Evolutionary conservation across 495 filamentous ascomycete species (phyloP), one percentile per base, ranked within the genome.

Genomic region (Podospora sp.): DNA sequence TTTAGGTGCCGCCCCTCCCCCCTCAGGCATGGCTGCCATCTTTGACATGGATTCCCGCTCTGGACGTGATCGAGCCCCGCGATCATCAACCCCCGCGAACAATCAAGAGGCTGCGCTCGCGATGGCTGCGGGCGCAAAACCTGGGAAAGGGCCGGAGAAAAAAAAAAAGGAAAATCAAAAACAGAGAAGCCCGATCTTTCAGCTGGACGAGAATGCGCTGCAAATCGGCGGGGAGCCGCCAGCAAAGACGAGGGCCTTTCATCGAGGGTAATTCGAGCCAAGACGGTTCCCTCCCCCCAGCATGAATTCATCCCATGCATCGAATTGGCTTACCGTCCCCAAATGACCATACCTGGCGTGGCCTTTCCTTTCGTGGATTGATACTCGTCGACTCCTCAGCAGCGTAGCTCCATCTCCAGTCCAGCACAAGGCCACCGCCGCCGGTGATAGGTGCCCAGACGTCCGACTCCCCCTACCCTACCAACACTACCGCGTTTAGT

Each of bases 261-360:
- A 6, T 55, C 24, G 20, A 16, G 52, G 52, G 52, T 8, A 26
- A 24, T 24, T 55, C 52, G 56, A 46, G 63, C 63, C 57, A 62
- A 67, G 16, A n/a, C 52, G 16, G 18, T 50, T 50, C n/a, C 50
- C 57, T 46, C 46, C 52, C 33, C 50, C 46, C 36, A 33, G 36
- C 52, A 40, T n/a, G 21, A 59, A 26, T 58, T 52, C 26, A 56
- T 12, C 63, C n/a, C 50, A 63, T 68, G 65, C 60, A 63, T 68
- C 50, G 36, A 46, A 50, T 59, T 59, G 60, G 52, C 49, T 63
- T 60, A 63, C 21, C 9, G 58, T 58, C 49, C n/a, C 27, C 46
- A 59, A 55, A 60, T 62, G 49, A 33, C 55, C 55, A 11, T 9
- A 21, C 56, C 56, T 33, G 26, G 40, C 33, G n/a, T 46, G 40